Conservation (phyloP, 495 filamentous ascomycete genomes). For the Apiosordaria backusii region DNA sequence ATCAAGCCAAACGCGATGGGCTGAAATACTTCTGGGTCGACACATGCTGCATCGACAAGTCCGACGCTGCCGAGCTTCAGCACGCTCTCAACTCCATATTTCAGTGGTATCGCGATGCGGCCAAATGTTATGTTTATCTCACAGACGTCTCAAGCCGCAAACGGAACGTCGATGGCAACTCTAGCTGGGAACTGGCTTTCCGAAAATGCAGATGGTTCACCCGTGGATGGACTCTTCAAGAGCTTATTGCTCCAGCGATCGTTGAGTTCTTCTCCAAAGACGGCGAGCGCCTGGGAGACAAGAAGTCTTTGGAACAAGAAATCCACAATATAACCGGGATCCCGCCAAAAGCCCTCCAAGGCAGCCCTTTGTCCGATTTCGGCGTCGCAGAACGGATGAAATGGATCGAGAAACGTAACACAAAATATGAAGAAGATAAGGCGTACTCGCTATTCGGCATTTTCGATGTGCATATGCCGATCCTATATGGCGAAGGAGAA, state of each 20-base stretch:
- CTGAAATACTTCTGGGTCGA: conserved; percentile 39
- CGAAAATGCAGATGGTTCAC: conserved; percentile 9
- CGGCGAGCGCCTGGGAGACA: conserved; percentile 1
- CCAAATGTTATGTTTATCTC: conserved; percentile 33
- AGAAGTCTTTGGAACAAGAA: conserved; percentile 7
- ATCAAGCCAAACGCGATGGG: conserved; percentile 21
- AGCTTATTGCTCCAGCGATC: conserved; percentile 1
- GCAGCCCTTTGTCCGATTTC: conserved; percentile 3
- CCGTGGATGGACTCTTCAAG: conserved; percentile 1
- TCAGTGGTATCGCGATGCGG: conserved; percentile 32
- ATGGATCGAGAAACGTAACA: conserved; percentile 2
- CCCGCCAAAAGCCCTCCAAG: not conserved
- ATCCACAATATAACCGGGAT: conserved; percentile 6
- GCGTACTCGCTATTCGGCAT: conserved; percentile 10
- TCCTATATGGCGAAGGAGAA: conserved; percentile 10
- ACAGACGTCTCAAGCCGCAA: conserved; percentile 10
- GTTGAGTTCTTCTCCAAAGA: conserved; percentile 6
- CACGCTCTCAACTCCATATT: conserved; percentile 49
- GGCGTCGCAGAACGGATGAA: not conserved
- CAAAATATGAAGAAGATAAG: conserved; percentile 1
- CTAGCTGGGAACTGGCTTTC: conserved; percentile 6
- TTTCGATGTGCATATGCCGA: not conserved
- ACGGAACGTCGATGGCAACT: not conserved
- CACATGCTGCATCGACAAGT: conserved; percentile 42
- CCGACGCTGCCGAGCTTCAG: conserved; percentile 34